Conservation (phyloP, 2,329 filamentous ascomycete species). For the Pyrenochaeta sp. region DNA sequence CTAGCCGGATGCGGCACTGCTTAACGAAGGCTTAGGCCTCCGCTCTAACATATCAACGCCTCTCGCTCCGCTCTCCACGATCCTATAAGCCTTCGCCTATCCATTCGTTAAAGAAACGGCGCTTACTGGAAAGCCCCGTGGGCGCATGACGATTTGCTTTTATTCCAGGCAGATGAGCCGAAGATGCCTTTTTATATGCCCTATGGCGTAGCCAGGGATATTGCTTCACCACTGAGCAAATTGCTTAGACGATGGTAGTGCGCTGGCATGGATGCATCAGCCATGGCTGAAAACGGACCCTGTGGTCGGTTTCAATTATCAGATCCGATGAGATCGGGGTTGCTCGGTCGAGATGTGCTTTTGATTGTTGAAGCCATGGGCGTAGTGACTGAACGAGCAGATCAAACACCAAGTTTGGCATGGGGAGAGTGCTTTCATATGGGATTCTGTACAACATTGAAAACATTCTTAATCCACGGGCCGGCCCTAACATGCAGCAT, state of each 20-base stretch:
- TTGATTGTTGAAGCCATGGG: constrained; percentile 10
- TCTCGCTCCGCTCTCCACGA: constrained; percentile 28
- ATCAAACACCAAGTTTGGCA: neutral
- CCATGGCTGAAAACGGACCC: constrained; percentile 10
- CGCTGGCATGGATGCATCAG: constrained; percentile 8
- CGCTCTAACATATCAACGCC: constrained; percentile 29
- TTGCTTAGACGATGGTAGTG: constrained; percentile 14
- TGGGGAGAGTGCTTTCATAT: neutral
- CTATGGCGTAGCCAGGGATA: constrained; percentile 18
- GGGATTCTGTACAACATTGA: constrained; percentile 2
- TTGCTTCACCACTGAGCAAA: constrained; percentile 16
- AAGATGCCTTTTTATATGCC: constrained; percentile 19
- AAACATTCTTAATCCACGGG: constrained; percentile 22
- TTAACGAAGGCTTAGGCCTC: constrained; percentile 41
- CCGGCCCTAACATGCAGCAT: constrained; percentile 28
- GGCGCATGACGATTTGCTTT: constrained; percentile 30
- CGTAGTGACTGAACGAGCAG: neutral
- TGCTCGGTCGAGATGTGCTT: constrained; percentile 28
- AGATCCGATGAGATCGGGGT: constrained; percentile 19
- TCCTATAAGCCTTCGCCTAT: constrained; percentile 11
- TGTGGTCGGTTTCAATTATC: constrained; percentile 15
- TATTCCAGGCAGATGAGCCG: constrained; percentile 14
- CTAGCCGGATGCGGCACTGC: constrained; percentile 31
- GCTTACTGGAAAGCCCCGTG: constrained; percentile 24
- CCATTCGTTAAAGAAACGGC: constrained; percentile 17